Evolutionary conservation across 1,284 basidiomycete species (phyloP).

Genomic region (Dichomitus squalens): DNA sequence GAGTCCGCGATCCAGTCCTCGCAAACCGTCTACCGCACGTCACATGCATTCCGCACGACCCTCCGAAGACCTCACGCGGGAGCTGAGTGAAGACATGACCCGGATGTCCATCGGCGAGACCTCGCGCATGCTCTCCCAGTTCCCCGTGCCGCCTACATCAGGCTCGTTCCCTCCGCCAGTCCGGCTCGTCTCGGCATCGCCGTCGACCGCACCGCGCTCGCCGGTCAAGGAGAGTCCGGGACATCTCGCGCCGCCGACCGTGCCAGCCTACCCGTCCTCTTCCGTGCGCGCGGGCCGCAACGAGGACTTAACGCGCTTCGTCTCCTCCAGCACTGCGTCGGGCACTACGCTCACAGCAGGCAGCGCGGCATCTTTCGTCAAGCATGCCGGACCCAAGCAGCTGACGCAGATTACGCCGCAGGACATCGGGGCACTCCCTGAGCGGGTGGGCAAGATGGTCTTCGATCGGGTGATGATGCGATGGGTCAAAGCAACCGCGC

Average conservation of each 20-base stretch:
- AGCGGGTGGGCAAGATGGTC: constrained; percentile 84
- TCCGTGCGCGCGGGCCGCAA: constrained; percentile 53
- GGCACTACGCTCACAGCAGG: constrained; percentile 73
- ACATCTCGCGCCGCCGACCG: constrained; percentile 26
- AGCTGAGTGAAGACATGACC: constrained; percentile 25
- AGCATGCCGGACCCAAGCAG: constrained; percentile 78
- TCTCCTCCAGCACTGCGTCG: constrained; percentile 79
- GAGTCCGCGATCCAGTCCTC: constrained; percentile 36
- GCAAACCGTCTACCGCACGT: constrained; percentile 18
- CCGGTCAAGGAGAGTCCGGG: constrained; percentile 20
- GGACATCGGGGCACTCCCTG: constrained; percentile 75
- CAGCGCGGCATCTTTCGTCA: constrained; percentile 79
- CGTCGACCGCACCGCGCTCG: constrained; percentile 25
- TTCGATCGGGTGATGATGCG: constrained; percentile 80
- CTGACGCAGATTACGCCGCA: constrained; percentile 79
- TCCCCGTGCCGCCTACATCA: constrained; percentile 27
- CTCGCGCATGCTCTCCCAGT: constrained; percentile 32
- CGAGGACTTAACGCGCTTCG: constrained; percentile 83
- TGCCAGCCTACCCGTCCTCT: constrained; percentile 49
- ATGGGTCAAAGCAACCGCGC: constrained; percentile 73
- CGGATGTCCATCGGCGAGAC: constrained; percentile 31
- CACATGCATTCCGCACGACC: background rate
- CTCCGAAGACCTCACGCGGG: constrained; percentile 38
- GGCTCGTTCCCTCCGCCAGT: constrained; percentile 26
- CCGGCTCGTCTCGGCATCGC: constrained; percentile 27